Evolutionary conservation across 2,329 filamentous ascomycete species (phyloP).

Genomic region (Scortechinia acanthostroma): DNA sequence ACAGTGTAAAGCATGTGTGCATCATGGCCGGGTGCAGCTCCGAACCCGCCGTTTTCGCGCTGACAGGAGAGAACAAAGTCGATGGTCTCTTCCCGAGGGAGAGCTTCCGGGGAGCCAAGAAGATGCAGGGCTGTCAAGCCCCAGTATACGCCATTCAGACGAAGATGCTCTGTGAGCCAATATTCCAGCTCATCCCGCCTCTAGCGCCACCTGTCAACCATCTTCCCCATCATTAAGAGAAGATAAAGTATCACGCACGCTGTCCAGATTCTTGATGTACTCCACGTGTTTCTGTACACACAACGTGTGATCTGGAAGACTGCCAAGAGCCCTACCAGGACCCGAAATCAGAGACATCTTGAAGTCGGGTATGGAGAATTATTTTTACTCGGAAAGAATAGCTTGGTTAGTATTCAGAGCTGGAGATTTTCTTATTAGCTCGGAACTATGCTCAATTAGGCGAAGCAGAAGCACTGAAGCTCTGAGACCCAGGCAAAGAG

Average conservation of each 20-base stretch:
- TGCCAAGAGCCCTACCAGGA: neutral
- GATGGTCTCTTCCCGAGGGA: conserved; percentile 75
- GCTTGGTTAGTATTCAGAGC: too few species aligned
- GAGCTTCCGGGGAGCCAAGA: conserved; percentile 71
- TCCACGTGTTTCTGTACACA: neutral
- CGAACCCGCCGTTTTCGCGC: conserved; percentile 82
- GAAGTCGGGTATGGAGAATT: too few species aligned
- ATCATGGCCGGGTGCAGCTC: conserved; percentile 88
- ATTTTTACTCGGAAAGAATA: too few species aligned
- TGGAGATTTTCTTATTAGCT: too few species aligned
- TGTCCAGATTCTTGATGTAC: neutral
- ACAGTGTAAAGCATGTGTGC: conserved; percentile 94
- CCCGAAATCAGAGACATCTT: neutral
- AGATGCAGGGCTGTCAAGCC: conserved; percentile 83
- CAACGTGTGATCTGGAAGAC: neutral
- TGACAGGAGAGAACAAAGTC: conserved; percentile 95
- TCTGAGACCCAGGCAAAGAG: too few species aligned
- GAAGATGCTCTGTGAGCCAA: conserved; percentile 93
- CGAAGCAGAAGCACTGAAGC: too few species aligned
- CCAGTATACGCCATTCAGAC: conserved; percentile 95
- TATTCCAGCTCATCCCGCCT: conserved; percentile 93
- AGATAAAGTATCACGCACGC: neutral
- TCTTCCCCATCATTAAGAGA: neutral
- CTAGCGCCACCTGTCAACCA: conserved; percentile 4
- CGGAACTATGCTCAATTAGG: too few species aligned